phyloP scores from a whole-genome alignment of 164 flowering plant genomes.

The Aristolochia contorta region DNA sequence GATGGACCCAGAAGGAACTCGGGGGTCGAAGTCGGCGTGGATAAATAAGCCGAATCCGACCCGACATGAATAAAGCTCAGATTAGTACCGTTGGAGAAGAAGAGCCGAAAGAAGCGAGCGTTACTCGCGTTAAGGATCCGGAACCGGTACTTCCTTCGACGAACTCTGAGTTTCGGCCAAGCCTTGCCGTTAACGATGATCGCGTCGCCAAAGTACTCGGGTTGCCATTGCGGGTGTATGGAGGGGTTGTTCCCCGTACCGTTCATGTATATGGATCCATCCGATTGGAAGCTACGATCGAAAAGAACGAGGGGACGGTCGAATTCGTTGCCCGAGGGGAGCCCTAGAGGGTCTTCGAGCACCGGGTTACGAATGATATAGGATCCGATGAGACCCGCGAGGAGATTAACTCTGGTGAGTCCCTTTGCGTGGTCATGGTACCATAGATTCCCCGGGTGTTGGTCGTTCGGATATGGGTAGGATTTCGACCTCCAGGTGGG shows the following conservation, averaged over 20 bases:
- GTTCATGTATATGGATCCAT: slow-evolving; percentile 51
- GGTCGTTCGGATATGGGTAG: slow-evolving; percentile 35
- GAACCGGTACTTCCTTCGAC: slow-evolving; percentile 57
- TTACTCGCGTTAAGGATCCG: slow-evolving; percentile 83
- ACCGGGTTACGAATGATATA: slow-evolving; percentile 38
- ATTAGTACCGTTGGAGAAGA: slow-evolving; percentile 53
- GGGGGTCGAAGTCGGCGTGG: slow-evolving; percentile 22
- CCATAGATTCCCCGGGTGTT: slow-evolving; percentile 50
- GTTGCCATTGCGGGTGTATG: slow-evolving; percentile 42
- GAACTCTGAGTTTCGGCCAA: slow-evolving; percentile 50
- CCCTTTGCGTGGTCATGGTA: slow-evolving; percentile 68
- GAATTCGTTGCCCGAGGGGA: slow-evolving; percentile 25
- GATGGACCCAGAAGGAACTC: slow-evolving; percentile 61
- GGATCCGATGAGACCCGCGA: slow-evolving; percentile 46
- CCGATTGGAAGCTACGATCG: slow-evolving; percentile 32
- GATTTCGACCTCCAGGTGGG: slow-evolving; percentile 33
- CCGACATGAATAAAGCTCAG: slow-evolving; percentile 50
- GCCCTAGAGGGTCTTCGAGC: slow-evolving; percentile 27
- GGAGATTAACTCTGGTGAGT: slow-evolving; percentile 43
- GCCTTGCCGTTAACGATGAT: slow-evolving; percentile 46
- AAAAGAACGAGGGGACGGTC: slow-evolving; percentile 37
- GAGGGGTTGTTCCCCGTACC: slow-evolving; percentile 43
- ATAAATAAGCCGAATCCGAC: slow-evolving; percentile 59
- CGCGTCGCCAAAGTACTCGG: slow-evolving; percentile 34
- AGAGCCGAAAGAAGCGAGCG: slow-evolving; percentile 65